Conservation (phyloP, 208 protist species). For the Acanthamoeba culbertsoni region DNA sequence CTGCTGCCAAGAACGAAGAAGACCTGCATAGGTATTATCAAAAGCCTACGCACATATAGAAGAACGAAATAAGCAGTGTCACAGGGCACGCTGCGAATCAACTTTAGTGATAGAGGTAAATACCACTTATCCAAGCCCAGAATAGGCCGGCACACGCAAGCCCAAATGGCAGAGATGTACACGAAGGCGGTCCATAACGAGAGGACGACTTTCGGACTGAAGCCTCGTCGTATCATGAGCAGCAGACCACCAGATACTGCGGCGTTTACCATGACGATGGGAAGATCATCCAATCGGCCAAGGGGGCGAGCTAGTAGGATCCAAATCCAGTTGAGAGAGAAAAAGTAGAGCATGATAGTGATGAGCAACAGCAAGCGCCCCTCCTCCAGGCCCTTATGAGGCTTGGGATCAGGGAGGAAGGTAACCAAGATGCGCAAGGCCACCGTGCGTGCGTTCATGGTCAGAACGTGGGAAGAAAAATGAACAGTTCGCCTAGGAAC, state of each 20-base stretch:
- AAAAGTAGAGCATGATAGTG: not conserved
- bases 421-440: too few species aligned
- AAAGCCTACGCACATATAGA: too few species aligned
- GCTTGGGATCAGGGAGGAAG: too few species aligned
- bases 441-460: not conserved
- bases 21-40: not conserved
- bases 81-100: too few species aligned
- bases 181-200: not conserved
- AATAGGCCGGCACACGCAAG: not conserved
- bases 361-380: not conserved
- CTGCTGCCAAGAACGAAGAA: not conserved
- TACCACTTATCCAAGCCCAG: not conserved
- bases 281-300: not conserved
- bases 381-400: not conserved
- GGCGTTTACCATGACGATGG: not conserved
- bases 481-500: too few species aligned
- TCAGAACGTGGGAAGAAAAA: too few species aligned
- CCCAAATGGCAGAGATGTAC: not conserved
- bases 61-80: too few species aligned
- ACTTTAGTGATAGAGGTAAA: too few species aligned
- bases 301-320: not conserved
- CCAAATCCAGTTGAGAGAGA: not conserved
- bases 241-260: not conserved
- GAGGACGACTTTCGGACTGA: not conserved
- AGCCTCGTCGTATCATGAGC: not conserved